A percentile compares a stretch with the other conserved stretches of the same genome.
Evolutionary conservation across 73 alveolate species (phyloP).

Genomic region (Effrenium voratum): DNA sequence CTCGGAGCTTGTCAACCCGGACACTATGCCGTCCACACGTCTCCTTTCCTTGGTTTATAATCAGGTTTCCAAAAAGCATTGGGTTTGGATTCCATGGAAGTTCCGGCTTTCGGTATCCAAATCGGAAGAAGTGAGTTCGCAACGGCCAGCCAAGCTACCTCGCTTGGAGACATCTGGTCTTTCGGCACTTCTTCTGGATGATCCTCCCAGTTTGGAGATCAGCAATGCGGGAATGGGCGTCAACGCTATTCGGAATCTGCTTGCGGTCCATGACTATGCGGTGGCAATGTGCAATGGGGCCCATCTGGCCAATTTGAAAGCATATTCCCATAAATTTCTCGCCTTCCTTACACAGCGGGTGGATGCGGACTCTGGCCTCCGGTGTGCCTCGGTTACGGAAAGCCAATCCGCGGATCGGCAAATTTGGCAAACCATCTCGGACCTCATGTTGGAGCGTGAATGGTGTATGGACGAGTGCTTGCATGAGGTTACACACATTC

Average conservation of each 20-base stretch:
- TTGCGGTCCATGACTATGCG: background rate
- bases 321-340: background rate
- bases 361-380: background rate
- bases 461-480: background rate
- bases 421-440: background rate
- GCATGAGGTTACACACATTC: background rate
- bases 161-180: background rate
- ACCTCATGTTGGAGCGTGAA: background rate
- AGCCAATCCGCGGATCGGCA: background rate
- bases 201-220: background rate
- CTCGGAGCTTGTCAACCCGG: background rate
- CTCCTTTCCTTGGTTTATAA: background rate
- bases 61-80: background rate
- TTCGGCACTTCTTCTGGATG: background rate
- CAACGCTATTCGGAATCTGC: background rate
- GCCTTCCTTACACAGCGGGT: background rate
- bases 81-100: background rate
- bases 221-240: background rate
- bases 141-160: background rate
- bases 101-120: background rate
- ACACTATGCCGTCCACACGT: background rate
- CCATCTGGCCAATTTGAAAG: background rate
- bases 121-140: background rate
- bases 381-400: background rate
- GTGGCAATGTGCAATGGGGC: background rate